These are phyloP conservation scores for Cubamyces lactineus DNA, from an alignment of 768 basidiomycete species.

Conservation along the genomic window DNA sequence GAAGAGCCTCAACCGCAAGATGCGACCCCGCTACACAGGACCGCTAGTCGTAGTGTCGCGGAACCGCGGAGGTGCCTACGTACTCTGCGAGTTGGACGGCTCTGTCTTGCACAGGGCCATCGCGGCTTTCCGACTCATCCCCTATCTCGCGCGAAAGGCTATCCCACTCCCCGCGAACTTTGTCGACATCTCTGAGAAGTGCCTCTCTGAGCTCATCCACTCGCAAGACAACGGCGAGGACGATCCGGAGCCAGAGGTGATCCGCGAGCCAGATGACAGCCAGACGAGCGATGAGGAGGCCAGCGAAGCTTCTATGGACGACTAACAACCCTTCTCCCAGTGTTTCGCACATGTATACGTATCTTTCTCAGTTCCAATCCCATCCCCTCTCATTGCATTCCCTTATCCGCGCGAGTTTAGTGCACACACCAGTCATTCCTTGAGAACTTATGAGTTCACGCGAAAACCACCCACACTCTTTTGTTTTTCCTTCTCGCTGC, in stretches of 20 bases:
- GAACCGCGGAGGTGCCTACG: conserved; percentile 25
- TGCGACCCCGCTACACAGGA: conserved; percentile 29
- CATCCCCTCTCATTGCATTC: too few relatives aligned
- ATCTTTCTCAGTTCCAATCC: too few relatives aligned
- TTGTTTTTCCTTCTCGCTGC: background rate
- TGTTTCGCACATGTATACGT: background rate
- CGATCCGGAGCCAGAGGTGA: background rate
- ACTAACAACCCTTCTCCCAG: background rate
- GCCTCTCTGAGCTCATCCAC: background rate
- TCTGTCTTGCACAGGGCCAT: conserved; percentile 14
- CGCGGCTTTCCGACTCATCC: conserved; percentile 29
- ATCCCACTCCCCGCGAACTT: background rate
- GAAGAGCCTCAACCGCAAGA: conserved; percentile 27
- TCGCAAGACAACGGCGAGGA: conserved; percentile 5
- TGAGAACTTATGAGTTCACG: background rate
- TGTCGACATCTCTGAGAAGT: background rate
- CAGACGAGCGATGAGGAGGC: background rate
- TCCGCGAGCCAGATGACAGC: background rate
- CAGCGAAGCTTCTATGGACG: background rate
- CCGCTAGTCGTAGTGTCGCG: conserved; percentile 26
- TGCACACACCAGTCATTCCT: too few relatives aligned
- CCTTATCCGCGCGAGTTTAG: too few relatives aligned
- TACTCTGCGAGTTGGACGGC: conserved; percentile 30
- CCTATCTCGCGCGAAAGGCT: conserved; percentile 19
- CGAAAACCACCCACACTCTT: background rate